These are phyloP conservation scores for Digitaria exilis DNA, from an alignment of 202 grass and related monocot species.

Conservation along the genomic window DNA sequence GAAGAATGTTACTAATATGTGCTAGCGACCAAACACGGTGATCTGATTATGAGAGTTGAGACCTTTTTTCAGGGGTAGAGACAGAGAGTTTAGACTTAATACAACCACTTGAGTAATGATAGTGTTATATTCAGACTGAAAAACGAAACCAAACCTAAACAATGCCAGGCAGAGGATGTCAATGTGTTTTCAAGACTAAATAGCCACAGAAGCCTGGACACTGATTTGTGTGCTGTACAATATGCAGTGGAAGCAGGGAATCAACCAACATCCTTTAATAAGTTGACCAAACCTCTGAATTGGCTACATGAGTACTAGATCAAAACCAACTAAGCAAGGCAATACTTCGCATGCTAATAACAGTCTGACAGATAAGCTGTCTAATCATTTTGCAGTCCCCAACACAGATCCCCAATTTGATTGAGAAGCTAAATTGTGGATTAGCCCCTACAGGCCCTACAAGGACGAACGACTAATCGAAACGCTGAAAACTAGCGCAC, in stretches of 20 bases:
- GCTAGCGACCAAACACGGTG: background rate
- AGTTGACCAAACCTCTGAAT: background rate
- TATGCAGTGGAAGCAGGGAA: constrained; percentile 1
- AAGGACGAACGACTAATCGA: background rate
- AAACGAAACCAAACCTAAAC: background rate
- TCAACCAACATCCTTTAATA: background rate
- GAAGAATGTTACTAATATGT: background rate
- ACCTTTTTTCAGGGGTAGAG: background rate
- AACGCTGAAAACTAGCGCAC: background rate
- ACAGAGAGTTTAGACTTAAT: background rate
- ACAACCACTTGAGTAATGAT: background rate
- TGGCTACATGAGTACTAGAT: background rate
- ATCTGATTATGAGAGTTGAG: background rate
- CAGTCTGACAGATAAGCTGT: background rate
- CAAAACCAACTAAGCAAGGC: background rate
- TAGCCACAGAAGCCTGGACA: background rate
- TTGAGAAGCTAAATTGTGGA: background rate
- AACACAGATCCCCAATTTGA: background rate
- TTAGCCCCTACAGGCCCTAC: background rate
- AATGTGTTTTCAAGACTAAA: no score
- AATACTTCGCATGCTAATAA: background rate
- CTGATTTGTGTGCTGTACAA: background rate
- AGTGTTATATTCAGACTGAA: background rate
- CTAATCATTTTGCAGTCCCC: background rate
- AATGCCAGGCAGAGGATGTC: background rate